Evolutionary conservation across 2,329 filamentous ascomycete genomes (phyloP), one percentile per base, ranked within the genome.

Genomic region (Stachybotrys elegans): DNA sequence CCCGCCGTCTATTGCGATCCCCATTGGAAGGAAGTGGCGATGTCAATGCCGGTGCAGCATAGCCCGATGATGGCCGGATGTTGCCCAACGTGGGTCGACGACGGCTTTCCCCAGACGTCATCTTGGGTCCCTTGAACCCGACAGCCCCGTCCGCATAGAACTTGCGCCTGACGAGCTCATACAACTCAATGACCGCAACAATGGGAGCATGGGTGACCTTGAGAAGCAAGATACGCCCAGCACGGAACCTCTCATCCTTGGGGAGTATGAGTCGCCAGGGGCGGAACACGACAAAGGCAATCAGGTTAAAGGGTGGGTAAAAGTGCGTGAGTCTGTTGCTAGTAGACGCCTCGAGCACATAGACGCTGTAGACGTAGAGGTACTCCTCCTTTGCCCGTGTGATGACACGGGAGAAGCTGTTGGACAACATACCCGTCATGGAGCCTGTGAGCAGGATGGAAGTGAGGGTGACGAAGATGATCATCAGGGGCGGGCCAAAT

Each of bases 371-470:
- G 55, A 89, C 81, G 58, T 87, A 90, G 25, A 91, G 73, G 57
- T 91, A 91, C 62, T 92, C 87, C 57, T 90, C 86, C 46, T 73
- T 73, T 31, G 81, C 79, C 52, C 82, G 78, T 40, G 72, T 72
- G 54, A 82, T 83, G 53, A 83, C 75, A 43, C 78, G 74, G 14
- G 75, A 78, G 64, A 90, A 83, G 59, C 81, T 87, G 68, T 88
- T 89, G 56, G 82, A 86, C 46, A 91, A 72, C 68, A 90, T 82
- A 72, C 83, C 84, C 29, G 88, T 90, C 51, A 91, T 68, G 17
- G 84, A 87, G 40, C 87, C 88, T 66, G 88, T 85, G 23, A 93
- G 74, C 7, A 93, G 71, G 54, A 92, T 88, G 46, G 86, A 86
- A 35, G 85, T 88, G 57, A 92, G 71, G 20, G 78, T 85, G 49